Evolutionary conservation across 169 alveolate species (phyloP), one percentile per base, ranked within the genome.

Genomic region (Perkinsus olseni): DNA sequence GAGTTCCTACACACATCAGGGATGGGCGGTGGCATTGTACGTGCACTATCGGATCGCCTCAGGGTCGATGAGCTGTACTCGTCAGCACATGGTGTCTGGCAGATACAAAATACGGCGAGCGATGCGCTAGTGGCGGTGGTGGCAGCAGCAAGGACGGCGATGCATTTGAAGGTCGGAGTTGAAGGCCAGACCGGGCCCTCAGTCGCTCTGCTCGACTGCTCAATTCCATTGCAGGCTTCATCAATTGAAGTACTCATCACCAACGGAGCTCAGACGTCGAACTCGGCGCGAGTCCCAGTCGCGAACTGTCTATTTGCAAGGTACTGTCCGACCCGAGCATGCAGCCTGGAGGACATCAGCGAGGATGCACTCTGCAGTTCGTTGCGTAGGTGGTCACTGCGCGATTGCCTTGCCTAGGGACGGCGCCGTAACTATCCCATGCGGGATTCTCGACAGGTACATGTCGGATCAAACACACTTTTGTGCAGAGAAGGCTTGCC

Each of bases 381-480:
- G 50, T 40, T 11, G 50, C 11, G 50, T 40, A 40, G 50, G 50
- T 62, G 34, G 17, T 62, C 11, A 13, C 82, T 8, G 13, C 17
- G 0, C 17, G 17, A 62, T 4, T 62, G n/a, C 28, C 34, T 62
- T 62, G 82, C 13, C 10, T 62, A 21, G 82, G 1, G 82, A 40
- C 3, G 50, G n/a, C n/a, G n/a, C n/a, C n/a, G n/a, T n/a, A n/a
- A n/a, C n/a, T n/a, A n/a, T n/a, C n/a, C n/a, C n/a, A n/a, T n/a
- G n/a, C n/a, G n/a, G 11, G 11, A 40, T 40, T 24, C 34, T 62
- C 34, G 91, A 51, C 38, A 40, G 74, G 36, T 93, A 93, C 51
- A 37, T 39, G 3, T 91, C 94, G n/a, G 91, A 38, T 21, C 93
- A 93, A 91, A 91, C 94, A 38, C 95, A 93, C 6, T 24, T 39